Conservation (phyloP, 257 asterid genomes). For the Plantago major region DNA sequence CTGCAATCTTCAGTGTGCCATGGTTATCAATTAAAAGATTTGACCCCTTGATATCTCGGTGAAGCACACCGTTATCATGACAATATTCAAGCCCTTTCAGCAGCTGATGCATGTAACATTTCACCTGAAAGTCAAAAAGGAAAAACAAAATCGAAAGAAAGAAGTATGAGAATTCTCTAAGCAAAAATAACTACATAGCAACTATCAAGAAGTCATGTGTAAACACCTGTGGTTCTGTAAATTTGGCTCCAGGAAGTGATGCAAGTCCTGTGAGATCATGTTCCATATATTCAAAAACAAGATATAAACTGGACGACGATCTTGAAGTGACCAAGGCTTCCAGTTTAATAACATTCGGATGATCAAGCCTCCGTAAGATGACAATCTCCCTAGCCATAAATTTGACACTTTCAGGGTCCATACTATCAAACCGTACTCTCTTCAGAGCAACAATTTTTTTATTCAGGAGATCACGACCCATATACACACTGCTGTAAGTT, state of each 20-base stretch:
- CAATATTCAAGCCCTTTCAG: constrained; percentile 88
- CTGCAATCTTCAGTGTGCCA: constrained; percentile 80
- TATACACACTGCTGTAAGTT: constrained; percentile 44
- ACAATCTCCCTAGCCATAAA: constrained; percentile 52
- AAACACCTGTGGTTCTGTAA: constrained; percentile 58
- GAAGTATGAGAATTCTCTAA: not conserved
- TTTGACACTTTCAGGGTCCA: constrained; percentile 47
- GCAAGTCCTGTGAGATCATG: constrained; percentile 66
- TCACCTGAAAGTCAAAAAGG: constrained; percentile 42
- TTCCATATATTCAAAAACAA: constrained; percentile 62
- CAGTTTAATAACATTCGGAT: constrained; percentile 35
- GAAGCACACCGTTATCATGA: constrained; percentile 77
- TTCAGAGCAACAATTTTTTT: constrained; percentile 40
- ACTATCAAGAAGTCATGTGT: not conserved
- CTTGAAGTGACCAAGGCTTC: constrained; percentile 42
- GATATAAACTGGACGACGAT: constrained; percentile 41
- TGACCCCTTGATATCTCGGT: constrained; percentile 86
- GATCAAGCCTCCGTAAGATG: constrained; percentile 43
- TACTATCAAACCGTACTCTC: constrained; percentile 43
- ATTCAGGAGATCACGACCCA: constrained; percentile 34
- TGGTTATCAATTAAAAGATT: constrained; percentile 73
- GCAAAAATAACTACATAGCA: not conserved
- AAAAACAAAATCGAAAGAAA: not conserved
- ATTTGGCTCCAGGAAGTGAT: constrained; percentile 42
- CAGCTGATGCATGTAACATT: constrained; percentile 79